These are phyloP conservation scores for Aspergillus mulundensis DNA, from an alignment of 495 filamentous ascomycete genomes.

Conservation along the genomic window DNA sequence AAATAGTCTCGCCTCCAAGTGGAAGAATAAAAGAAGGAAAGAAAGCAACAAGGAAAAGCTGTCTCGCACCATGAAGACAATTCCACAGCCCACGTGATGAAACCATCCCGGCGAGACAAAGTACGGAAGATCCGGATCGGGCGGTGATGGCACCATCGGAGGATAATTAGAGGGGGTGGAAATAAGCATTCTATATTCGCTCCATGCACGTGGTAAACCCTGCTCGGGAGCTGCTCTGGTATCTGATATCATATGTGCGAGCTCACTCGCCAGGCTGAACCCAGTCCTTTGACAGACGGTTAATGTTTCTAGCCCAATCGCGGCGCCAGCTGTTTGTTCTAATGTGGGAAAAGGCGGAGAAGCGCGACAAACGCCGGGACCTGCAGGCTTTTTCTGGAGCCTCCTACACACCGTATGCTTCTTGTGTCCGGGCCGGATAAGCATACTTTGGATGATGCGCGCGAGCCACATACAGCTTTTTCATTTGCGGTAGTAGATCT, in stretches of 20 bases:
- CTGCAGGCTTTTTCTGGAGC: slow-evolving; percentile 2
- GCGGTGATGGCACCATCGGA: neutral
- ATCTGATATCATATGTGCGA: slow-evolving; percentile 22
- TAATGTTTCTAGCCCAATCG: slow-evolving; percentile 20
- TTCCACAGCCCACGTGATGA: slow-evolving; percentile 8
- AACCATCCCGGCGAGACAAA: neutral
- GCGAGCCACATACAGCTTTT: neutral
- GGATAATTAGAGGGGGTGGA: neutral
- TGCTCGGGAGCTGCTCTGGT: slow-evolving; percentile 4
- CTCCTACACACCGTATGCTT: neutral
- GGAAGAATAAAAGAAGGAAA: neutral
- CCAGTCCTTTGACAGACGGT: slow-evolving; percentile 12
- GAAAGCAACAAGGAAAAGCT: slow-evolving; percentile 8
- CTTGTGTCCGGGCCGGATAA: neutral
- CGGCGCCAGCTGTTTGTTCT: neutral
- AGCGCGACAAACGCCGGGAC: slow-evolving; percentile 2
- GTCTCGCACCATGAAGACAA: slow-evolving; percentile 2
- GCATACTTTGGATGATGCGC: slow-evolving; percentile 1
- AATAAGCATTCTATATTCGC: slow-evolving; percentile 18
- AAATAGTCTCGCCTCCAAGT: slow-evolving; percentile 9
- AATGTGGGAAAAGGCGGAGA: slow-evolving; percentile 5
- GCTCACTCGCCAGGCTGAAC: slow-evolving; percentile 8
- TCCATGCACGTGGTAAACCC: slow-evolving; percentile 13
- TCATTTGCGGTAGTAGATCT: slow-evolving; percentile 39
- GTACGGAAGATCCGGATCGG: neutral